These are phyloP conservation scores for Groenewaldozyma auringiensis DNA, from an alignment of 1,139 yeast species.

Conservation along the genomic window DNA sequence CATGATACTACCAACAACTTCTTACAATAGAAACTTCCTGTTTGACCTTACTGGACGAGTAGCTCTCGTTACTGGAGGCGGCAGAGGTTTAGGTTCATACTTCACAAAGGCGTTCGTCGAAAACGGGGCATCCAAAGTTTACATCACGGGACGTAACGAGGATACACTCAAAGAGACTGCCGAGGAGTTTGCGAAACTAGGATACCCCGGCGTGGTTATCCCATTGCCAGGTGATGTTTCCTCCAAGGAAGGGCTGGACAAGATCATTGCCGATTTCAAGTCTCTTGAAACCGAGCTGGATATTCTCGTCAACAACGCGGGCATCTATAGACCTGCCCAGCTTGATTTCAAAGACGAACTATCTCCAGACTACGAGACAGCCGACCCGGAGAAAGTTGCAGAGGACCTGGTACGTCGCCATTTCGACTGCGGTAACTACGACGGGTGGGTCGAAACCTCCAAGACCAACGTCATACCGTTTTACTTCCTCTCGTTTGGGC, in stretches of 20 bases:
- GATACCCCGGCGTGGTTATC: constrained; percentile 13
- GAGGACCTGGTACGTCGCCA: constrained; percentile 5
- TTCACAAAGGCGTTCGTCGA: constrained; percentile 11
- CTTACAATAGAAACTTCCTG: constrained; percentile 10
- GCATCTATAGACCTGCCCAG: constrained; percentile 7
- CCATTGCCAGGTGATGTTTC: constrained; percentile 14
- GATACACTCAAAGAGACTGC: constrained; percentile 13
- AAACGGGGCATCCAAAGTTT: constrained; percentile 14
- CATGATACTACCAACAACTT: too few relatives aligned
- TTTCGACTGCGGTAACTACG: constrained; percentile 8
- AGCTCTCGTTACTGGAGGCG: constrained; percentile 15
- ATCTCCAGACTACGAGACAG: constrained; percentile 1
- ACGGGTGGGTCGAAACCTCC: constrained; percentile 11
- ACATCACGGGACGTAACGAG: constrained; percentile 13
- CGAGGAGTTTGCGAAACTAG: constrained; percentile 9
- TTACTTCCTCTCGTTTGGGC: constrained; percentile 10
- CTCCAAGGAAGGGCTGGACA: constrained; percentile 12
- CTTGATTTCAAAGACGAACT: background rate
- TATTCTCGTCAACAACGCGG: constrained; percentile 17
- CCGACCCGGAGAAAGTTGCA: constrained; percentile 9
- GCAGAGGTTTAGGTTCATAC: constrained; percentile 13
- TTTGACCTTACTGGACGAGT: constrained; percentile 13
- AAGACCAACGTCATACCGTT: constrained; percentile 8
- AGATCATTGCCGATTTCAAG: constrained; percentile 9
- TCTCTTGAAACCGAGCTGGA: constrained; percentile 10